Evolutionary conservation across 495 filamentous ascomycete species (phyloP).

Genomic region (Melanomma pulvis-pyrius): DNA sequence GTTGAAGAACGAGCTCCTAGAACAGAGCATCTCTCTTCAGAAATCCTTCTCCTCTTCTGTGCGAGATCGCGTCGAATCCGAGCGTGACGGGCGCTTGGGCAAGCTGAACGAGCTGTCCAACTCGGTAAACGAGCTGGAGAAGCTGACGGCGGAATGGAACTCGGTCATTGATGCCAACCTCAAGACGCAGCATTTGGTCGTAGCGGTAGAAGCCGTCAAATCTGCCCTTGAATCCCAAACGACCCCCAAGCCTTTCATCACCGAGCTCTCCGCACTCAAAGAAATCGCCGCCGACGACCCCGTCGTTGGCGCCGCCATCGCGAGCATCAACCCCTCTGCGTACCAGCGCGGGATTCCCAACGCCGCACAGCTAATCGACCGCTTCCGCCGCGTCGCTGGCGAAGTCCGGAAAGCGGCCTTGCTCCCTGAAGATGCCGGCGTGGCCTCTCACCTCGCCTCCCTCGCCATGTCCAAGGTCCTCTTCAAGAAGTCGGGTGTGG

Average conservation of each 20-base stretch:
- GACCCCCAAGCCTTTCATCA: conserved; percentile 79
- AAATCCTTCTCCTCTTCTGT: conserved; percentile 78
- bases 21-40: conserved; percentile 88
- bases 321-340: conserved; percentile 87
- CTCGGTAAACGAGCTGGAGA: conserved; percentile 77
- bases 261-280: conserved; percentile 90
- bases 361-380: conserved; percentile 80
- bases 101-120: conserved; percentile 78
- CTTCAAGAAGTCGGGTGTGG: conserved; percentile 80
- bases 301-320: conserved; percentile 87
- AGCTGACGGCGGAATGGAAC: conserved; percentile 81
- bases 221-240: conserved; percentile 71
- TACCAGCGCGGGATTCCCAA: conserved; percentile 92
- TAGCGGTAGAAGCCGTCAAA: conserved; percentile 87
- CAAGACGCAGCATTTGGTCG: conserved; percentile 90
- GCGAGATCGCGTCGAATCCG: conserved; percentile 79
- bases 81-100: conserved; percentile 83
- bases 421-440: conserved; percentile 88
- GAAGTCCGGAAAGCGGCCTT: conserved; percentile 94
- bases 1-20: conserved; percentile 79
- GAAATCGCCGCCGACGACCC: conserved; percentile 81
- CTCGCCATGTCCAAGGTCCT: conserved; percentile 85
- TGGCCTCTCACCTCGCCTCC: conserved; percentile 89
- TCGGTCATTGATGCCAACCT: conserved; percentile 85
- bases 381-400: conserved; percentile 89